A percentile compares a stretch with the other conserved stretches of the same genome.
Conservation (phyloP, 2,329 filamentous ascomycete species). For the Karstenula rhodostoma region DNA sequence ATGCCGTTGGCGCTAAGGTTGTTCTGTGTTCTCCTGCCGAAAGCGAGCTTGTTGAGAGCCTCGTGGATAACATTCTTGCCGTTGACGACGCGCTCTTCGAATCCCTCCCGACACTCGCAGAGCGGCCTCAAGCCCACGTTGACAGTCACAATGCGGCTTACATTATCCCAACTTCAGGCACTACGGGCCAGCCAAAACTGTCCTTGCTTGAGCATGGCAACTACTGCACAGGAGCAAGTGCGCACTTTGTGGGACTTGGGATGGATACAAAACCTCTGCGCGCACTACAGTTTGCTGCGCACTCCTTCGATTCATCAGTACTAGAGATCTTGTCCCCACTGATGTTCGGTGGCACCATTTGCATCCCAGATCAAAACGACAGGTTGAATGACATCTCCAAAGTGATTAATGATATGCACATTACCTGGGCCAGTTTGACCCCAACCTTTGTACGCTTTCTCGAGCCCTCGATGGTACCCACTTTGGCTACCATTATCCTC, state of each 20-base stretch:
- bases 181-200: constrained; percentile 34
- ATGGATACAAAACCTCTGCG: constrained; percentile 25
- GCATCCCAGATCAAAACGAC: constrained; percentile 50
- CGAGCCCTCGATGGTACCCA: constrained; percentile 42
- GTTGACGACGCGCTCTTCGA: constrained; percentile 24
- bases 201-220: constrained; percentile 32
- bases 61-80: constrained; percentile 21
- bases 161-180: constrained; percentile 35
- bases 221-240: constrained; percentile 27
- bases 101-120: constrained; percentile 12
- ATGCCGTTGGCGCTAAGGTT: constrained; percentile 22
- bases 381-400: constrained; percentile 54
- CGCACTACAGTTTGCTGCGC: constrained; percentile 34
- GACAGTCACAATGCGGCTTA: constrained; percentile 31
- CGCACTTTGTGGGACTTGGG: constrained; percentile 24
- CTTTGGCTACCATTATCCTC: constrained; percentile 50
- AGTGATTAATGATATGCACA: constrained; percentile 30
- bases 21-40: constrained; percentile 25
- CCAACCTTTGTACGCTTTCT: constrained; percentile 40
- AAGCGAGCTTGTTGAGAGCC: constrained; percentile 7
- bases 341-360: constrained; percentile 32
- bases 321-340: constrained; percentile 29
- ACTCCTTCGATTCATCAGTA: constrained; percentile 35
- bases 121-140: constrained; percentile 16
- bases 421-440: constrained; percentile 30